A percentile compares a stretch with the other conserved stretches of the same genome.
Evolutionary conservation across 768 basidiomycete genomes (phyloP).

Genomic region (Suillus spraguei): DNA sequence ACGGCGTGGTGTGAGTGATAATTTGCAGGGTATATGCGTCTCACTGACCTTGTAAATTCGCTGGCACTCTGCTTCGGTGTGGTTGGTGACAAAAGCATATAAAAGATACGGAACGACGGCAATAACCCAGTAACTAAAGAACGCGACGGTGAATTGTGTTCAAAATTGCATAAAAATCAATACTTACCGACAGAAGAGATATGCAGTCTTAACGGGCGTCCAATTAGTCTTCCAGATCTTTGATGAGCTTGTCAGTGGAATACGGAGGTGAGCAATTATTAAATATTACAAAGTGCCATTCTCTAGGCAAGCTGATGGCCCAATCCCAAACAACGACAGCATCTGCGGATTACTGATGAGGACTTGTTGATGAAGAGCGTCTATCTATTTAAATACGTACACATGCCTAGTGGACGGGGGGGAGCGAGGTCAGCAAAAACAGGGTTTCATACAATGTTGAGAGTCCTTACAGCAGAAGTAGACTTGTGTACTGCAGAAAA

Average conservation of each 20-base stretch:
- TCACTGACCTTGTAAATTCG: constrained; percentile 64
- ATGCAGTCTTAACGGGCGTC: constrained; percentile 83
- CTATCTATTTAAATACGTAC: constrained; percentile 42
- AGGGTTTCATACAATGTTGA: constrained; percentile 11
- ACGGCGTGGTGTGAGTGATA: constrained; percentile 3
- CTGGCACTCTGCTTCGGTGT: constrained; percentile 62
- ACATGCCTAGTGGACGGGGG: constrained; percentile 58
- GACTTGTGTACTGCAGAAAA: constrained; percentile 54
- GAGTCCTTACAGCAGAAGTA: constrained; percentile 78
- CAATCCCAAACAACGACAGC: constrained; percentile 87
- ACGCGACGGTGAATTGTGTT: constrained; percentile 11
- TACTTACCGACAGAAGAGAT: constrained; percentile 80
- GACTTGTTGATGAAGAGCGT: constrained; percentile 16
- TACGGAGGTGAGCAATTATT: constrained; percentile 2
- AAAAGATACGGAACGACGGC: constrained; percentile 77
- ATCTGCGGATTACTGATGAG: constrained; percentile 44
- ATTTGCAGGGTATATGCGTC: background rate
- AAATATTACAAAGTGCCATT: constrained; percentile 70
- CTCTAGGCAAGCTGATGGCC: constrained; percentile 75
- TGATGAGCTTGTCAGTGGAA: constrained; percentile 6
- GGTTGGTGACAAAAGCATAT: constrained; percentile 75
- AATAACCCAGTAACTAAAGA: constrained; percentile 78
- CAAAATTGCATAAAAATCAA: constrained; percentile 21
- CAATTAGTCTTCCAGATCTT: constrained; percentile 84
- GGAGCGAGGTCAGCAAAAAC: constrained; percentile 31